Base-by-base conservation (phyloP, 2,329 filamentous ascomycete genomes). In the Alternaria postmessia region DNA sequence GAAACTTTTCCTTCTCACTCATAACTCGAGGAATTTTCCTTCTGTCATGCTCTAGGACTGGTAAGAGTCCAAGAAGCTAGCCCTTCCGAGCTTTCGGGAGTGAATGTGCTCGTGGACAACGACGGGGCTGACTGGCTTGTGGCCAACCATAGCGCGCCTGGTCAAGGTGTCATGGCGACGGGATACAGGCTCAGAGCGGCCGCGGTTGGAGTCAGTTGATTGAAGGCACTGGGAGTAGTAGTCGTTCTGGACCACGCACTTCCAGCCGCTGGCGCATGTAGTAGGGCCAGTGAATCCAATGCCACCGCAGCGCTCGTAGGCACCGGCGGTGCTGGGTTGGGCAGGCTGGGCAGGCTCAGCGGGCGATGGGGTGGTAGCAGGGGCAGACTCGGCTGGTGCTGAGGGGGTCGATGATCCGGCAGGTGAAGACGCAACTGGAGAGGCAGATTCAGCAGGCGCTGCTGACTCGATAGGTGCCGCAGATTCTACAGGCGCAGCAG, bases 251-350 rank as follows among this genome's bases (percentile, higher is more conserved):
- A 65, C 64, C 14, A 71, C 70, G 73, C 81, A 84, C 6, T 69
- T 70, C 49, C 65, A 70, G n/a, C 81, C 81, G 18, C 66, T 32
- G 1, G 74, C 71, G 47, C 82, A 84, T n/a, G 67, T 51, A 0
- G 75, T 79, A 0, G 78, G 49, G 8, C 82, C 82, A 5, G 66
- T 78, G 58, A 69, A 82, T 43, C 74, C 76, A 5, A 62, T 66
- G 22, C 82, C 82, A 60, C 81, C 82, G 64, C 82, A 83, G 61
- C 81, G 81, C 2, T 75, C 76, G 67, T 80, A 83, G 11, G 61
- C 51, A 11, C 58, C 49, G 12, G 38, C 57, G 4, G 54, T 47
- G 32, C 32, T 36, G 5, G 22, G 22, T 4, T 22, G 22, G n/a
- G 62, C 30, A 5, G 51, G 51, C 46, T 49, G 7, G 1, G 46